A percentile compares a stretch with the other conserved stretches of the same genome.
These are phyloP conservation scores for Chenopodium album DNA, from an alignment of 148 eudicot species.

Conservation along the genomic window DNA sequence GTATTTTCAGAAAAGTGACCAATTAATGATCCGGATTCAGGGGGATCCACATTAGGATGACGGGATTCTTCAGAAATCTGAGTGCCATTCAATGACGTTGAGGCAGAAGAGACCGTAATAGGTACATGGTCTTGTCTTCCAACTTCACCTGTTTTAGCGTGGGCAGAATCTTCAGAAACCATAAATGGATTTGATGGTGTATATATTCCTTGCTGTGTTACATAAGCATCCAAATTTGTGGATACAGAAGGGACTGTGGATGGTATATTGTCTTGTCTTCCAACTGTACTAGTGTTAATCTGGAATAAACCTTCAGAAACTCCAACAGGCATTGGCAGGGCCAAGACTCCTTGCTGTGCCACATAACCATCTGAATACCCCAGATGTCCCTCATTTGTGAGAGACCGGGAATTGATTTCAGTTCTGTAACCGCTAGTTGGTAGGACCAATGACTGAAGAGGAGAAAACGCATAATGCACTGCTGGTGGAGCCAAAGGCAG, in stretches of 20 bases:
- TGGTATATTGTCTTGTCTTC: constrained; percentile 17
- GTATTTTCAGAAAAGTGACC: constrained; percentile 19
- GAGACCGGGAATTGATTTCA: not conserved
- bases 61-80: constrained; percentile 19
- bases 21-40: constrained; percentile 17
- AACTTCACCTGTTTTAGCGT: not conserved
- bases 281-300: constrained; percentile 14
- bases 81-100: constrained; percentile 21
- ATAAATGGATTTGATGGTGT: constrained; percentile 23
- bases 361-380: constrained; percentile 26
- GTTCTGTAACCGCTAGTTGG: constrained; percentile 3
- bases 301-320: constrained; percentile 23
- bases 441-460: constrained; percentile 17
- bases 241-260: constrained; percentile 16
- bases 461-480: constrained; percentile 18
- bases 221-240: constrained; percentile 18
- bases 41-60: constrained; percentile 23
- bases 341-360: constrained; percentile 21
- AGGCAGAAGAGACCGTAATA: constrained; percentile 11
- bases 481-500: constrained; percentile 18
- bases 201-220: constrained; percentile 21
- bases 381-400: constrained; percentile 14
- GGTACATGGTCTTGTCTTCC: constrained; percentile 16
- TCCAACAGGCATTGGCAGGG: constrained; percentile 22
- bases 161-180: constrained; percentile 22